Evolutionary conservation across 208 protist species (phyloP), one percentile per base, ranked within the genome.

Genomic region (Acanthamoeba healyi): DNA sequence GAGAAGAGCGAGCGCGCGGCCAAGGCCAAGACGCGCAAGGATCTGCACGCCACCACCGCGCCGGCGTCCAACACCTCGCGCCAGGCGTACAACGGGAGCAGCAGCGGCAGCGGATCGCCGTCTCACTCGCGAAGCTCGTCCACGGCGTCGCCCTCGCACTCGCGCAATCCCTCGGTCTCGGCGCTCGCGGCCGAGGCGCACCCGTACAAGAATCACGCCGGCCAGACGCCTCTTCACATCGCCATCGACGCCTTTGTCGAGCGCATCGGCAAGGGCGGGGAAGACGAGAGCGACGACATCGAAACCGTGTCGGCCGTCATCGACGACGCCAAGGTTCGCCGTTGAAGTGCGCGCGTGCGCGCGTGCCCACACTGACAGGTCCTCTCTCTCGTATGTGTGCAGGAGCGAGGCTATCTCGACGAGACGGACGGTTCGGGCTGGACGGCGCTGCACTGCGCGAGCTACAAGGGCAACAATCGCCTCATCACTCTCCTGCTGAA

Each of bases 371-470:
- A n/a, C n/a, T n/a, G n/a, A n/a, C n/a, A n/a, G n/a, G n/a, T n/a
- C n/a, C n/a, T n/a, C n/a, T n/a, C n/a, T n/a, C n/a, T n/a, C n/a
- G n/a, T n/a, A n/a, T n/a, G n/a, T n/a, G n/a, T 32, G 58, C 7
- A 79, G 70, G 70, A 79, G 22, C 4, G 70, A 17, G 70, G 70
- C 32, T 79, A 79, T 19, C 38, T 79, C 36, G 70, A 79, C 38
- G 70, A 79, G 38, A 79, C 70, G 14, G 70, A 79, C 70, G 70
- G 70, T 10, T 79, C 70, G 0, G 70, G 70, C 0, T 79, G 70
- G 70, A 79, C 70, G 38, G 70, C 70, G 15, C 70, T 79, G 32
- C 70, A 79, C 70, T 79, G 70, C 70, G 70, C 70, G 36, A 79
- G 70, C 70, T 79, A 79, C 70, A 79, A 79, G 70, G 70, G 70